Conservation (phyloP, 179 eudicot species). For the Beta macrorhiza region DNA sequence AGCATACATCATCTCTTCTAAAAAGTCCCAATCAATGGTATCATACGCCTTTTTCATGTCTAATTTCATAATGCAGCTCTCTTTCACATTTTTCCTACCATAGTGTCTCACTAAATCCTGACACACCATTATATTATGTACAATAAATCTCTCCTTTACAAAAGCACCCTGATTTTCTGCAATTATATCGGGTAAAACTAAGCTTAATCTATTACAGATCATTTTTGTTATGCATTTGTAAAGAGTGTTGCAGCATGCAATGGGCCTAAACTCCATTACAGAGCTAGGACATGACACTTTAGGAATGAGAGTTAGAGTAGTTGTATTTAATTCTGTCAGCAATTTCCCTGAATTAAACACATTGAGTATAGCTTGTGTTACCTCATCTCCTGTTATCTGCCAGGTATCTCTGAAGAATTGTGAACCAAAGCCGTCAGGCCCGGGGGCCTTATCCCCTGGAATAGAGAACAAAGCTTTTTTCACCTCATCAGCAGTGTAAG, state of each 20-base stretch:
- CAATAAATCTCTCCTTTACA: neutral
- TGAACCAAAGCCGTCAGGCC: neutral
- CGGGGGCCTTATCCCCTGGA: too few relatives aligned
- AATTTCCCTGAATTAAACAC: neutral
- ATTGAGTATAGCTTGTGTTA: neutral
- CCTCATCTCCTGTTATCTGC: neutral
- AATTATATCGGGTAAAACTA: neutral
- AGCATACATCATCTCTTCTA: neutral
- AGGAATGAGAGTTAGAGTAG: neutral
- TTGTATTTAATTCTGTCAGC: neutral
- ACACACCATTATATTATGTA: neutral
- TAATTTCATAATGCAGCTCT: neutral
- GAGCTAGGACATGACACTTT: neutral
- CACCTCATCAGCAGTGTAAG: too few relatives aligned
- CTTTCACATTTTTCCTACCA: neutral
- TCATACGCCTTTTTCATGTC: too few relatives aligned
- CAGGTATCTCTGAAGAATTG: neutral
- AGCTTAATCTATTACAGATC: neutral
- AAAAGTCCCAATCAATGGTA: neutral
- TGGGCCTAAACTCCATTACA: neutral
- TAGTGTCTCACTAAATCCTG: neutral
- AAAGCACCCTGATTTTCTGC: neutral
- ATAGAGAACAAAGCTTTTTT: too few relatives aligned
- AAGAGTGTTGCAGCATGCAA: neutral
- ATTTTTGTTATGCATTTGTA: neutral